Conservation (phyloP, 495 filamentous ascomycete species). For the Penicillium canescens region DNA sequence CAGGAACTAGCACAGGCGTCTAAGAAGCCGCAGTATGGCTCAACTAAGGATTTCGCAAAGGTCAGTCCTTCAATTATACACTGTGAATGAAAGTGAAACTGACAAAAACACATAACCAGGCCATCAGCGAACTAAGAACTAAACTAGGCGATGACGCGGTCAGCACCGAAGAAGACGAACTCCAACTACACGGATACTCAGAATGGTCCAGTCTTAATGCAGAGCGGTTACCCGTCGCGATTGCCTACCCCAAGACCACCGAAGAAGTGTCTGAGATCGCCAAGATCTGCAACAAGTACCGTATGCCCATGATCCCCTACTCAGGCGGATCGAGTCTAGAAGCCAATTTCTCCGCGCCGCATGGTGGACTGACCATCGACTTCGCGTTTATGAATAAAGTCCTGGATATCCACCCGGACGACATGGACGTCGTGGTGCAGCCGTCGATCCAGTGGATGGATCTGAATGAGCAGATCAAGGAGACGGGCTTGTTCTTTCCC, state of each 20-base stretch:
- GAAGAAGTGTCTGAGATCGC: conserved; percentile 79
- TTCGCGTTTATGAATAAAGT: conserved; percentile 86
- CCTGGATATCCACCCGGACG: conserved; percentile 73
- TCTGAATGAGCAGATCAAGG: conserved; percentile 75
- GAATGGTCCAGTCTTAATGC: conserved; percentile 87
- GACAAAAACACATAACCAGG: conserved; percentile 42
- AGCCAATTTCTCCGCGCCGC: conserved; percentile 83
- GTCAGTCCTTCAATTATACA: conserved; percentile 20
- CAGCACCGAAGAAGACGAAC: conserved; percentile 79
- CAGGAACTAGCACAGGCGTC: conserved; percentile 11
- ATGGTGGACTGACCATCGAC: conserved; percentile 85
- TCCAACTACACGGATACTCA: conserved; percentile 80
- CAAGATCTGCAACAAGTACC: conserved; percentile 78
- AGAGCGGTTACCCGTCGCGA: conserved; percentile 74
- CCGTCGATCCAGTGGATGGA: conserved; percentile 91
- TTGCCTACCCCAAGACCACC: conserved; percentile 75
- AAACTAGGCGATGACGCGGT: conserved; percentile 69
- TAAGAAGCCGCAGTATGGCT: conserved; percentile 38
- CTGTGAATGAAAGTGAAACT: conserved; percentile 23
- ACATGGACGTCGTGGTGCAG: conserved; percentile 92
- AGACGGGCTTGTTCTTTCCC: conserved; percentile 83
- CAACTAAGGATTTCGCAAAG: conserved; percentile 42
- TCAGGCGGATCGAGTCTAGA: conserved; percentile 87
- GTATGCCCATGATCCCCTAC: conserved; percentile 81
- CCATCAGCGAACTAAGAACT: conserved; percentile 59